Percentiles rank a stretch among this genome's conserved stretches.
phyloP scores from a whole-genome alignment of 2,329 filamentous ascomycete genomes.

The Cladophialophora immunda region DNA sequence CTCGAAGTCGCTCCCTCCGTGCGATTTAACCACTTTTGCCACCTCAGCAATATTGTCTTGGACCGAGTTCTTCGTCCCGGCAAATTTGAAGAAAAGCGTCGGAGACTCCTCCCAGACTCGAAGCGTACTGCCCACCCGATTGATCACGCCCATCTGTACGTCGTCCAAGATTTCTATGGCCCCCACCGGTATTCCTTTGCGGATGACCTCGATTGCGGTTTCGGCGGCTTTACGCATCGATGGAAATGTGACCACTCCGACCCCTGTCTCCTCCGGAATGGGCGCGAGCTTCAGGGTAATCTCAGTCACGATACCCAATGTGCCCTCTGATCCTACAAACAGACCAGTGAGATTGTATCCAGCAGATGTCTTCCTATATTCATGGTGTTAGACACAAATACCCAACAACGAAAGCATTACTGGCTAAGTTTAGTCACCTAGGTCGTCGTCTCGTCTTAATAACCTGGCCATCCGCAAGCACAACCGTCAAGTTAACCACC shows the following conservation, averaged over 20 bases:
- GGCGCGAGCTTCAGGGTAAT: constrained; percentile 81
- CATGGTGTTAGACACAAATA: no score
- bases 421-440: constrained; percentile 46
- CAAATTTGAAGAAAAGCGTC: constrained; percentile 86
- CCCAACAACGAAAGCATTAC: no score
- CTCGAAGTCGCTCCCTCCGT: constrained; percentile 72
- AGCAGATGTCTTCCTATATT: constrained; percentile 75
- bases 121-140: constrained; percentile 70
- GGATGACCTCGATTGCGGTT: constrained; percentile 76
- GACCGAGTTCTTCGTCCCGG: constrained; percentile 66
- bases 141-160: constrained; percentile 84
- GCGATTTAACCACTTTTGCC: constrained; percentile 69
- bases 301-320: constrained; percentile 81
- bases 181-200: constrained; percentile 74
- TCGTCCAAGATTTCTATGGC: constrained; percentile 90
- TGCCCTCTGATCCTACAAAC: constrained; percentile 84
- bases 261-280: constrained; percentile 76
- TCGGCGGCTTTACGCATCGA: constrained; percentile 77
- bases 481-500: constrained; percentile 75
- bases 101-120: constrained; percentile 75
- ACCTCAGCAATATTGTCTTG: constrained; percentile 80
- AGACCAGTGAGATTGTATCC: constrained; percentile 83
- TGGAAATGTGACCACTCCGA: constrained; percentile 81
- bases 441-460: constrained; percentile 78
- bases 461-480: constrained; percentile 72